A percentile compares a stretch with the other conserved stretches of the same genome.
phyloP scores from a whole-genome alignment of 23 red algal genomes.

The Pyropia yezoensis region DNA sequence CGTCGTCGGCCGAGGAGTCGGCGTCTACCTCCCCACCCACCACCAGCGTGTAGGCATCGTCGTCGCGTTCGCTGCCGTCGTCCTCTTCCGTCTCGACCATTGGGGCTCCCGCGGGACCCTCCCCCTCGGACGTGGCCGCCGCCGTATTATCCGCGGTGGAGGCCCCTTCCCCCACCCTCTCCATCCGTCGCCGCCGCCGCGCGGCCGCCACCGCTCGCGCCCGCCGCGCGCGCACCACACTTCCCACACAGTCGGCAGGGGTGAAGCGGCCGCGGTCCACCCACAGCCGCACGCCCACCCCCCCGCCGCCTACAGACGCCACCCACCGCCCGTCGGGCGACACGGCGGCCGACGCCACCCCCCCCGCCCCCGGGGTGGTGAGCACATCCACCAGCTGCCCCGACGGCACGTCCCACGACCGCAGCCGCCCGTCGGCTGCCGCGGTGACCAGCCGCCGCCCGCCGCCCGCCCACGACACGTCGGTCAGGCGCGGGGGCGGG shows the following conservation, averaged over 20 bases:
- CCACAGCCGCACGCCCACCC: constrained; percentile 68
- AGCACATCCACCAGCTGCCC: constrained; percentile 66
- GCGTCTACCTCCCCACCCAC: not conserved
- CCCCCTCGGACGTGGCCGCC: too few species aligned
- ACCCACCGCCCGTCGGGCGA: constrained; percentile 83
- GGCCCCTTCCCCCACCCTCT: not conserved
- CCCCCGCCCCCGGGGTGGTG: constrained; percentile 7
- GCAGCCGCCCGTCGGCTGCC: constrained; percentile 73
- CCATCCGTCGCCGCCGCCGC: not conserved
- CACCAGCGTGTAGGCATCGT: not conserved
- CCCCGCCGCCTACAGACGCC: constrained; percentile 59
- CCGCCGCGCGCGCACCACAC: constrained; percentile 1
- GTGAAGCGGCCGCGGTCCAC: constrained; percentile 44
- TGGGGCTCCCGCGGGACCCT: too few species aligned
- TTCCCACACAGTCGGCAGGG: not conserved
- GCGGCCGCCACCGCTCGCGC: not conserved
- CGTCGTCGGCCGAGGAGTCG: not conserved
- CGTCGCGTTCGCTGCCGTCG: not conserved
- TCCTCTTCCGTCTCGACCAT: not conserved
- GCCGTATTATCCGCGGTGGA: not conserved
- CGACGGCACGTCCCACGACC: constrained; percentile 80
- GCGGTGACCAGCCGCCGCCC: constrained; percentile 59
- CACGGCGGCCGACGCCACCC: constrained; percentile 58
- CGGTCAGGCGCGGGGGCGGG: constrained; percentile 23
- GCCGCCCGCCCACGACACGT: constrained; percentile 53